Percentiles rank a stretch among this genome's conserved stretches.
Conservation (phyloP, 1,284 basidiomycete species). For the Golubevia pallescens region DNA sequence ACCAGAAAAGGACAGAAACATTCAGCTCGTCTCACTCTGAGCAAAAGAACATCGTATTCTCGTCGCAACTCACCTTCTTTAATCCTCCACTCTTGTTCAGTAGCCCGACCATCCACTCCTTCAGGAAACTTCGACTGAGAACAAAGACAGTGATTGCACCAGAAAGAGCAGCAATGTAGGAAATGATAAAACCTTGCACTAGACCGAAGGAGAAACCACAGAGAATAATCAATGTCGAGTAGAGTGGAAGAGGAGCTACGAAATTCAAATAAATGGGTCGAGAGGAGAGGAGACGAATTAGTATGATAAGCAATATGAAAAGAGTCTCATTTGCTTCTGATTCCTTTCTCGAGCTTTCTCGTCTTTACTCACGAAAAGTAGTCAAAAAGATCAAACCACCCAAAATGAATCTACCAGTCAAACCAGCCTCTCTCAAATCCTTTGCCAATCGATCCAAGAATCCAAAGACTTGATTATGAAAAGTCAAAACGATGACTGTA, state of each 20-base stretch:
- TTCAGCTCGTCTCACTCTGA: too few relatives aligned
- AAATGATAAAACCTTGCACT: conserved; percentile 78
- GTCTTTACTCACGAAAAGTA: conserved; percentile 9
- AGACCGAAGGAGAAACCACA: conserved; percentile 85
- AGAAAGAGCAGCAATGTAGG: conserved; percentile 80
- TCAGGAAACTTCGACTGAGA: conserved; percentile 76
- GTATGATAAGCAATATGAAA: too few relatives aligned
- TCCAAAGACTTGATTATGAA: conserved; percentile 60
- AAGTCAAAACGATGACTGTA: conserved; percentile 56
- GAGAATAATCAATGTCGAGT: conserved; percentile 83
- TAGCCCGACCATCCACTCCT: conserved; percentile 74
- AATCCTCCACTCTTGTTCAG: conserved; percentile 68
- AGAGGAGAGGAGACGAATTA: conserved; percentile 65
- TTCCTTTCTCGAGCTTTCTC: conserved; percentile 44
- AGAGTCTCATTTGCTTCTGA: conserved; percentile 56
- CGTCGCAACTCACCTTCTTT: conserved; percentile 30
- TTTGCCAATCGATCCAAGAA: conserved; percentile 43
- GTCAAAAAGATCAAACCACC: conserved; percentile 57
- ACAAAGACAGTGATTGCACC: conserved; percentile 81
- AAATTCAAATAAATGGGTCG: conserved; percentile 64
- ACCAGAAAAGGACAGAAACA: neutral
- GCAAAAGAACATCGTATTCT: neutral
- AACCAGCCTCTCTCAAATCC: conserved; percentile 40
- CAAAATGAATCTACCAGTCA: conserved; percentile 38
- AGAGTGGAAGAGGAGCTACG: conserved; percentile 79